Percentiles rank a stretch among this genome's conserved stretches.
Evolutionary conservation across 441 rosid species (phyloP).

Genomic region (Pelargonium cotyledonis): DNA sequence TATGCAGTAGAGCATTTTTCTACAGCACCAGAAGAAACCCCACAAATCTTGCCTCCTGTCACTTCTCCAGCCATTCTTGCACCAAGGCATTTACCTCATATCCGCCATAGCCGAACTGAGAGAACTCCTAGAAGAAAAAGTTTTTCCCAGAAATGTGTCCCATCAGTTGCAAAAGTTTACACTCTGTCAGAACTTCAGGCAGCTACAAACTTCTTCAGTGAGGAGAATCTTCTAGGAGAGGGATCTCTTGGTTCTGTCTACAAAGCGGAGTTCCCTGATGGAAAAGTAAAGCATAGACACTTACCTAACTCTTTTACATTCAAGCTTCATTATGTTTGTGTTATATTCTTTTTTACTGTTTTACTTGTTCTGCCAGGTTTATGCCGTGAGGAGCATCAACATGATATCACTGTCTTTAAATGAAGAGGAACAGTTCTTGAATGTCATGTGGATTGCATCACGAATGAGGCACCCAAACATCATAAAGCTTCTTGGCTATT

Average conservation of each 20-base stretch:
- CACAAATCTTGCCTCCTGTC: constrained; percentile 35
- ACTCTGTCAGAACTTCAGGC: constrained; percentile 66
- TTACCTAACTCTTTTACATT: constrained; percentile 13
- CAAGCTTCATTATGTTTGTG: constrained; percentile 6
- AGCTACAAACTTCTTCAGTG: constrained; percentile 70
- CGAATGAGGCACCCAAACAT: constrained; percentile 79
- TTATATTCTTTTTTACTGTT: neutral
- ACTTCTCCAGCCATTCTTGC: constrained; percentile 36
- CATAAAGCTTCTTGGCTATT: constrained; percentile 73
- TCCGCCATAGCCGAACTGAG: constrained; percentile 32
- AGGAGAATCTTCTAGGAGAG: constrained; percentile 68
- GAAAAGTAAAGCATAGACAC: constrained; percentile 42
- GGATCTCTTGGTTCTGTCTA: constrained; percentile 94
- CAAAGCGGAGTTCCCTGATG: constrained; percentile 71
- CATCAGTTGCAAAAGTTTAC: constrained; percentile 47
- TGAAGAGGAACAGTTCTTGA: constrained; percentile 78
- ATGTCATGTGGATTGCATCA: constrained; percentile 61
- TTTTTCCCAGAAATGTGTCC: constrained; percentile 43
- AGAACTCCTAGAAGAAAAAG: constrained; percentile 45
- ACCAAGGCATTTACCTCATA: constrained; percentile 29
- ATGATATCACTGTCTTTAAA: constrained; percentile 60
- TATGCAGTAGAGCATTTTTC: constrained; percentile 29
- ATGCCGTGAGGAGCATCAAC: constrained; percentile 70
- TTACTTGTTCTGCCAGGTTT: constrained; percentile 37
- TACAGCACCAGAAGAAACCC: constrained; percentile 44